Percentiles rank a stretch among this genome's conserved stretches.
phyloP scores from a whole-genome alignment of 1,139 yeast species.

The Neolecta irregularis region DNA sequence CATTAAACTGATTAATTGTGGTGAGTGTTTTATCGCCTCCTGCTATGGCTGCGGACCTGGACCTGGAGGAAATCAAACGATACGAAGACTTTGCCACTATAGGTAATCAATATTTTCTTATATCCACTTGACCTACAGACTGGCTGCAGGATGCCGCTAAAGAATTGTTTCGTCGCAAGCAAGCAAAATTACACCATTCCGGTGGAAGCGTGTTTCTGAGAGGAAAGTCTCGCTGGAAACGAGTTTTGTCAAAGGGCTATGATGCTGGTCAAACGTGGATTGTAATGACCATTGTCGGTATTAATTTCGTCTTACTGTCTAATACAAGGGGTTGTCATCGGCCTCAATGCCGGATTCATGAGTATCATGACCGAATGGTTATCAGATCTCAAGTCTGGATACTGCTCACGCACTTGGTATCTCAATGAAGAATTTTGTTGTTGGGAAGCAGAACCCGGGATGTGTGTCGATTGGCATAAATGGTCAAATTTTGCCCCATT shows the following conservation, averaged over 20 bases:
- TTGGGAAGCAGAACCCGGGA: slow-evolving; percentile 23
- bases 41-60: too few species aligned
- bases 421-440: slow-evolving; percentile 71
- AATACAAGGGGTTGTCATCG: slow-evolving; percentile 34
- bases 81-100: slow-evolving; percentile 26
- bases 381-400: slow-evolving; percentile 64
- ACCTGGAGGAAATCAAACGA: slow-evolving; percentile 21
- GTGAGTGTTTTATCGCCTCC: too few species aligned
- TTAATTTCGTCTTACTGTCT: not conserved
- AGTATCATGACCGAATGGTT: slow-evolving; percentile 76
- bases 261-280: slow-evolving; percentile 57
- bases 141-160: slow-evolving; percentile 67
- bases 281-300: slow-evolving; percentile 57
- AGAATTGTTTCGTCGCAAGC: slow-evolving; percentile 29
- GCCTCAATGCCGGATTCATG: slow-evolving; percentile 64
- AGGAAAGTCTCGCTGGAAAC: slow-evolving; percentile 15
- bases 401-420: slow-evolving; percentile 55
- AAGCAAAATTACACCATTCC: slow-evolving; percentile 15
- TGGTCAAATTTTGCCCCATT: slow-evolving; percentile 19
- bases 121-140: slow-evolving; percentile 36
- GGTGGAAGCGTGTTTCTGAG: slow-evolving; percentile 13
- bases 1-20: too few species aligned
- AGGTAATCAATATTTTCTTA: slow-evolving; percentile 6
- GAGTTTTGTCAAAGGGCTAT: slow-evolving; percentile 21
- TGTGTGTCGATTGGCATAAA: slow-evolving; percentile 26